Base-by-base conservation (phyloP, 805 yeast species). In the Metschnikowia bowlesiae region DNA sequence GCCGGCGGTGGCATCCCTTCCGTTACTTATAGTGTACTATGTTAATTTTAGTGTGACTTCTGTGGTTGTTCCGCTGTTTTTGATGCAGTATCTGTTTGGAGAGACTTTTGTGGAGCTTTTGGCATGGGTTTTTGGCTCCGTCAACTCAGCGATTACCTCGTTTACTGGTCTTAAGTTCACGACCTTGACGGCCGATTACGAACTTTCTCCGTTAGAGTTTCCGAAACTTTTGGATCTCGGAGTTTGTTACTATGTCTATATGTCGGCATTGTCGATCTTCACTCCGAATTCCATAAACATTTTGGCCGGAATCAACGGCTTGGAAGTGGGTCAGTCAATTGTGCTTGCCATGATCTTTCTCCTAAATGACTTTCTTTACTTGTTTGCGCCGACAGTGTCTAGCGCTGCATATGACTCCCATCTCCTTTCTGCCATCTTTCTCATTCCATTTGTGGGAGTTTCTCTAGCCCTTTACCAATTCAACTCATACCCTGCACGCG, bases 221-320 rank as follows among this genome's bases (percentile, higher is more conserved):
- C 75, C 76, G n/a, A 66, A 69, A 49, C 70, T 83, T 42, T 69
- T 94, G 14, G 94, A 94, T 66, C 71, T 94, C 50, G 96, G 97
- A 3, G 64, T 74, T 14, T 67, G 88, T 29, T 94, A 94, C 72
- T 94, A 94, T 65, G 70, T 71, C 11, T 94, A 94, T 71, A 94
- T 94, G 99, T 89, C 86, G 0, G 78, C 96, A 0, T 82, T 94
- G 51, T 85, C 96, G 2, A 92, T 94, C 37, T 94, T 94, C 63
- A 87, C 97, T 61, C 97, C 99, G 26, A 92, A 94, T 56, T 89
- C 97, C 9, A 90, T 94, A 66, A 94, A 94, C 64, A 94, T 94
- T 47, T 73, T 91, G 31, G 99, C 99, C 0, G 99, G 99, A 6
- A 81, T 94, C 43, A 94, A 94, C 66, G 99, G 99, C 0, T 74